Percentiles rank a stretch among this genome's conserved stretches.
Evolutionary conservation across 2,329 filamentous ascomycete species (phyloP).

Genomic region (Xylaria sp.): DNA sequence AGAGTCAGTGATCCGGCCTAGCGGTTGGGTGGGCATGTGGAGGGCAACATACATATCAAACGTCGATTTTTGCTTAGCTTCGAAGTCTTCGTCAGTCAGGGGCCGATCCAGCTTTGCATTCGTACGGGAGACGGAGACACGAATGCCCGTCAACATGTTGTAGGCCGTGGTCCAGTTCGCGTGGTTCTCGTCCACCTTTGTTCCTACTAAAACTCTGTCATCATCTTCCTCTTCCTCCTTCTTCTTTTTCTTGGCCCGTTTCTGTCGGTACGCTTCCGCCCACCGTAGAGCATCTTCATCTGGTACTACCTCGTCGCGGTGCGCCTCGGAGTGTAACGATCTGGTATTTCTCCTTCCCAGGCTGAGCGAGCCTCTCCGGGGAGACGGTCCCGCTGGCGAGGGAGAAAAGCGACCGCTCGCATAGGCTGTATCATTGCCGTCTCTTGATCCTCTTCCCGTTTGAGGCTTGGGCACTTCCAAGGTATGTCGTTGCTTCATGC

Average conservation of each 20-base stretch:
- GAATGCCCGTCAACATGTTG: conserved; percentile 99
- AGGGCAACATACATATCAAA: conserved; percentile 83
- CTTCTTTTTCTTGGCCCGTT: conserved; percentile 84
- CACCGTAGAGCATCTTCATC: conserved; percentile 92
- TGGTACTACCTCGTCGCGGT: conserved; percentile 80
- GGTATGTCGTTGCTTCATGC: conserved; percentile 81
- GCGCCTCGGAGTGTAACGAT: conserved; percentile 83
- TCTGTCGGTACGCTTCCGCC: conserved; percentile 92
- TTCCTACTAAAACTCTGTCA: conserved; percentile 92
- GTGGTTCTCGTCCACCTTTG: conserved; percentile 96
- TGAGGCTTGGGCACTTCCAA: conserved; percentile 79
- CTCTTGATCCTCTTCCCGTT: conserved; percentile 72
- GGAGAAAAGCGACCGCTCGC: conserved; percentile 85
- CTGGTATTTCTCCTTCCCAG: conserved; percentile 81
- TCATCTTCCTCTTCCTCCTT: conserved; percentile 91
- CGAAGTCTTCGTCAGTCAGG: conserved; percentile 89
- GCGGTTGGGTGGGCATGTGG: background rate
- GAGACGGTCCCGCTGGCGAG: conserved; percentile 58
- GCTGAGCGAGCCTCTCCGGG: conserved; percentile 81
- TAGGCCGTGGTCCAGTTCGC: conserved; percentile 98
- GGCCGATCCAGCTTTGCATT: conserved; percentile 96
- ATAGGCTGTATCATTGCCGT: conserved; percentile 69
- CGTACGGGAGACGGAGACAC: conserved; percentile 92
- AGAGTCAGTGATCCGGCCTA: conserved; percentile 42
- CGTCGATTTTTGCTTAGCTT: conserved; percentile 94